Evolutionary conservation across 2,329 filamentous ascomycete genomes (phyloP), one percentile per base, ranked within the genome.

Genomic region (Colletotrichum kahawae): DNA sequence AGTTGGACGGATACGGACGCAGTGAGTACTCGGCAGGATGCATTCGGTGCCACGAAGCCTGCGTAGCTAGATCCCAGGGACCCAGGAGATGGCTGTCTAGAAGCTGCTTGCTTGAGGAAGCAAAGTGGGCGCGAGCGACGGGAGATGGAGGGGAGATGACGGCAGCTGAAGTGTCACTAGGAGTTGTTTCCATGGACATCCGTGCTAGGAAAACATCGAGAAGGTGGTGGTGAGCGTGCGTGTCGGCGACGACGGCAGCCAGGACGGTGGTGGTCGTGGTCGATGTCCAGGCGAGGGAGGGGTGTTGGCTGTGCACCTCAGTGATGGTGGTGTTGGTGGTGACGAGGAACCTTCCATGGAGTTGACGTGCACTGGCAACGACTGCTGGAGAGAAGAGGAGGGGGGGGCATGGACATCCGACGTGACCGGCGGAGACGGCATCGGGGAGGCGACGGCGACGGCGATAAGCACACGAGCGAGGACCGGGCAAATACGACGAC

Each of bases 1-100:
- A 43, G 68, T 67, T 71, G 63, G 62, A 72, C 72, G 68, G 56
- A 71, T 63, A 72, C 68, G 67, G 71, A 71, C 60, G 67, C 67
- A 60, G 63, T 24, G 70, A 57, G 43, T 24, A 57, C 56, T 62
- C 62, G 72, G 69, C 63, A 72, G 69, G 68, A 67, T 67, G 72
- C 63, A 67, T 75, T 75, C 63, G 33, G 69, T 67, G 72, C 38
- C 54, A 67, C 71, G 36, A 71, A 66, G 60, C n/a, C 31, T 43
- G 29, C 38, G 38, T 43, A 43, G 38, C 38, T n/a, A 43, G 48
- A 57, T 70, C 31, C 34, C 14, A 38, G 29, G 66, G 34, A 10
- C 18, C 31, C 38, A 48, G 51, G 67, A 43, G 18, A 34, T 74
- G 71, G 34, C 33, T 43, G 54, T 65, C 62, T 57, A 21, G 33